Base-by-base conservation (phyloP, 495 filamentous ascomycete genomes). In the Penicillium egyptiacum region DNA sequence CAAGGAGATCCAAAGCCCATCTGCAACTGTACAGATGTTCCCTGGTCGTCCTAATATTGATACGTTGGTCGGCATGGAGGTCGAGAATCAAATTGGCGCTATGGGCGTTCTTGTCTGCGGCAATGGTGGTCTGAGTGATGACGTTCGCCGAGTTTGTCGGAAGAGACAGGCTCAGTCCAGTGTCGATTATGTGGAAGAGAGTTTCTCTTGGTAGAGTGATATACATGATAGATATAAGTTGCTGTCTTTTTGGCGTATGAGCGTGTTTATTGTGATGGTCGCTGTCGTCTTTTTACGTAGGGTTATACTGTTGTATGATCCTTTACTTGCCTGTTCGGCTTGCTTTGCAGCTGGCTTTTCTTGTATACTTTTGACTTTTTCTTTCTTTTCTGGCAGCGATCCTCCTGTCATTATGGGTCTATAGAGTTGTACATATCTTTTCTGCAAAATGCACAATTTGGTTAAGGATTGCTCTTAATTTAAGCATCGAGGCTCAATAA, bases 81-180 rank as follows among this genome's bases (percentile, higher is more conserved):
- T 89, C 19, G 81, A 84, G 63, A 81, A 83, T 56, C 88, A 90
- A 68, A 70, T 90, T 31, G 94, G 94, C 20, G 89, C 92, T 5
- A 92, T 96, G 87, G 87, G 83, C n/a, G 92, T 97, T 52, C 82
- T 86, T 23, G 89, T 96, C 16, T 96, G 93, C 59, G 93, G 93
- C 16, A 91, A 90, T 16, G 93, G 93, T 8, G 77, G 82, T 22
- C 70, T 98, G 61, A 86, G 85, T 23, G 93, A 97, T 67, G 90
- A 95, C 66, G 89, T 96, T 6, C 77, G 94, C 47, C 76, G 79
- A 14, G 88, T 90, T 14, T 86, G 89, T 43, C 79, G 92, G 43
- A 81, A 77, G 56, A 76, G 85, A 61, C 85, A 93, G 65, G 77
- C 79, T 43, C 55, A 65, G 41, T 78, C 80, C 35, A 86, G 85